Base-by-base conservation (phyloP, 2,329 filamentous ascomycete species). In the Samsoniella hepiali region DNA sequence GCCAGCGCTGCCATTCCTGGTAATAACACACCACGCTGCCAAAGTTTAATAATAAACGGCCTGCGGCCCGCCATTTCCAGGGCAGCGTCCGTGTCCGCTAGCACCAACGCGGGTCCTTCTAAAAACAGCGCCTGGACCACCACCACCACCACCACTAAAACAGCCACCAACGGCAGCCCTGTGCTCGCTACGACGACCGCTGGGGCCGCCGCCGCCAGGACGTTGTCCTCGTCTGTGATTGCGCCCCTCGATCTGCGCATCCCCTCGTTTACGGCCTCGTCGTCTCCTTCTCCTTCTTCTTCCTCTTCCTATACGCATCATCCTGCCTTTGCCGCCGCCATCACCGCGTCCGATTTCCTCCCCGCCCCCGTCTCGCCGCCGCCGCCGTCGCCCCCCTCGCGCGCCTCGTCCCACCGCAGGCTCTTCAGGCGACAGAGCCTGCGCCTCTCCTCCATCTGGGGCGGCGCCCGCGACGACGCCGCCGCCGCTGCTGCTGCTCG, bases 361-460 rank as follows among this genome's bases (percentile, higher is more conserved):
- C 44, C 60, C 22, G 29, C n/a, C 13, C 38, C 49, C 9, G 8
- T 34, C 22, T 56, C 60, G 34, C 53, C 44, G 53, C 60, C 51
- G 3, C 34, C 53, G 8, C 50, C 45, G 29, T n/a, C n/a, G n/a
- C n/a, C n/a, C n/a, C 51, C 60, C 22, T 50, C 44, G 29, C 44
- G 42, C 22, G 31, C 45, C 29, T 42, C 51, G 17, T 45, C 51
- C 32, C 59, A 17, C 15, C 50, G 60, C 51, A 31, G 29, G 44
- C 32, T 57, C 9, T 13, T 45, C 27, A 63, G 32, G 34, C 51
- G 60, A 27, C 51, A 49, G 10, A 50, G 42, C 51, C 34, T 63
- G 22, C 51, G 32, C 40, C 29, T 57, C 3, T 57, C 60, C 34
- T 50, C n/a, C n/a, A n/a, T 63, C n/a, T 63, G 60, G 51, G 44